These are phyloP conservation scores for Biancaea sappan DNA, from an alignment of 306 rosid genomes.

Conservation along the genomic window DNA sequence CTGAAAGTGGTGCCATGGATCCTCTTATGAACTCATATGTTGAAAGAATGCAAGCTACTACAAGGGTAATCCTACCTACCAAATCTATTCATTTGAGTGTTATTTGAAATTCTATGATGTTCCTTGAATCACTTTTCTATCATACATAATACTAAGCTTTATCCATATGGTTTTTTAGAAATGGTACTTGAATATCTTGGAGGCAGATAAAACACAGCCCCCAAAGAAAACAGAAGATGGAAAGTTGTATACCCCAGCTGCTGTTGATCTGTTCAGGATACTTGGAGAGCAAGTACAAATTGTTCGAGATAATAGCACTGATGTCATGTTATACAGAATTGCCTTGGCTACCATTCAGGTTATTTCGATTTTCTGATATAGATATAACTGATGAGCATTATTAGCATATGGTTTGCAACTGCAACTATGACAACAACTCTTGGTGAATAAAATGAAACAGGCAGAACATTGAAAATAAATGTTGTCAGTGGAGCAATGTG, in stretches of 20 bases:
- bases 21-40: slow-evolving; percentile 96
- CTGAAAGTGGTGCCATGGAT: slow-evolving; percentile 99
- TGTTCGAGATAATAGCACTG: slow-evolving; percentile 97
- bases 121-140: slow-evolving; percentile 25
- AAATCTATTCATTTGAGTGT: slow-evolving; percentile 7
- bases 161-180: slow-evolving; percentile 55
- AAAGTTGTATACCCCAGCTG: slow-evolving; percentile 95
- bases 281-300: slow-evolving; percentile 98
- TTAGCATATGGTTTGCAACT: slow-evolving; percentile 1
- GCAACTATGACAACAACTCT: not conserved
- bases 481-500: slow-evolving; percentile 19
- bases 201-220: slow-evolving; percentile 94
- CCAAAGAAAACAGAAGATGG: slow-evolving; percentile 98
- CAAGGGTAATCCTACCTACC: slow-evolving; percentile 63
- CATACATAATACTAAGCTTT: slow-evolving; percentile 24
- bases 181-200: slow-evolving; percentile 98
- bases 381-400: slow-evolving; percentile 8
- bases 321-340: slow-evolving; percentile 92
- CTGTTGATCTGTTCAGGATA: slow-evolving; percentile 97
- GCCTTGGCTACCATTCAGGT: slow-evolving; percentile 98
- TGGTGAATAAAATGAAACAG: slow-evolving; percentile 16
- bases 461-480: not conserved
- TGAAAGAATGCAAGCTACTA: slow-evolving; percentile 98
- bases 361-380: slow-evolving; percentile 22
- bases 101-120: slow-evolving; percentile 30